A percentile compares a stretch with the other conserved stretches of the same genome.
Conservation (phyloP, 352 stramenopile genomes). For the Globisporangium nodosum region DNA sequence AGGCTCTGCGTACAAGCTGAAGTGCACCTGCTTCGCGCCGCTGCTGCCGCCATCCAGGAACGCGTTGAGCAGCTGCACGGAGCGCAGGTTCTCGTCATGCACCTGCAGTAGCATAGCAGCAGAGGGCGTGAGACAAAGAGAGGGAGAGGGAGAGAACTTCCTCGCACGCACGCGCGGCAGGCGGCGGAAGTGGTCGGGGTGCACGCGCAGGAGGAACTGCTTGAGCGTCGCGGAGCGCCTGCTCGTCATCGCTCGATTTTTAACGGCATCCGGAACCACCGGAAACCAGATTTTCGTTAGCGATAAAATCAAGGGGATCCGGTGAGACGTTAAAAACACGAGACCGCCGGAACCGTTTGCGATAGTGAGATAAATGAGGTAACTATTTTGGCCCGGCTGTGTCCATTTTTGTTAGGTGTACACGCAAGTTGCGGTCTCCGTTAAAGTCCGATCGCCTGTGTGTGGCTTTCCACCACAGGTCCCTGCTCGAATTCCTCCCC, state of each 20-base stretch:
- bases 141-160: no score
- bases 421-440: neutral
- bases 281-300: neutral
- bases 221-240: conserved; percentile 53
- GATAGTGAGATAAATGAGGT: neutral
- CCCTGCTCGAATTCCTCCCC: neutral
- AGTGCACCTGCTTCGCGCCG: conserved; percentile 19
- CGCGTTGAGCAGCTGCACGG: conserved; percentile 66
- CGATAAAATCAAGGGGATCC: neutral
- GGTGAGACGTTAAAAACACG: neutral
- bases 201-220: conserved; percentile 68
- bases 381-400: neutral
- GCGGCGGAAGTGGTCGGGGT: conserved; percentile 63
- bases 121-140: neutral
- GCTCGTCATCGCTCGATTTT: conserved; percentile 15
- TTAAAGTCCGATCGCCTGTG: neutral
- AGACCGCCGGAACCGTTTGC: neutral
- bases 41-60: conserved; percentile 34
- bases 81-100: conserved; percentile 65
- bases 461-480: neutral
- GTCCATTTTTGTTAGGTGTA: neutral
- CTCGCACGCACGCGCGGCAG: conserved; percentile 23
- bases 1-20: conserved; percentile 23
- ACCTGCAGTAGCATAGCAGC: conserved; percentile 17
- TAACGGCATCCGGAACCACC: neutral